Evolutionary conservation across 2,329 filamentous ascomycete species (phyloP), one percentile per base, ranked within the genome.

Genomic region (Waltergamsia citrina): DNA sequence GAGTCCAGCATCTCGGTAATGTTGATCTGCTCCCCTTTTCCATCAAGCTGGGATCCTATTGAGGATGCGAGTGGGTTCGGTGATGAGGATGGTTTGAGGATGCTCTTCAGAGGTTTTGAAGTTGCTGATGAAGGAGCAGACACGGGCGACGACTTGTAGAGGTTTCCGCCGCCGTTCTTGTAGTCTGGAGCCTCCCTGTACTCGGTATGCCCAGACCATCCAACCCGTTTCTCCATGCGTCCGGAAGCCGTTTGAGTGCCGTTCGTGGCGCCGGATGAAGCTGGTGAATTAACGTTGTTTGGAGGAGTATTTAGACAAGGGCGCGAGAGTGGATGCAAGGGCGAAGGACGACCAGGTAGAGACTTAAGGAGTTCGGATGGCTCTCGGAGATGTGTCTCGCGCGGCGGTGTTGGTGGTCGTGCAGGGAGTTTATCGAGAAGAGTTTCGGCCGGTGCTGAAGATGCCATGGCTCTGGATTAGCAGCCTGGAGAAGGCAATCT

Each of bases 1-100:
- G 85, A 93, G 46, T 94, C 84, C 43, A 96, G 62, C 80, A 95
- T 92, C 46, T 77, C 77, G 42, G 73, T 71, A 37, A 94, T 78
- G 25, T 73, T 79, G 29, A 70, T 64, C 54, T 45, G 51, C 37
- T 40, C 59, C 50, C 29, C 43, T 25, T 48, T 39, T 18, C 50
- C 50, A 46, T 57, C 46, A 60, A 67, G 43, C 62, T 67, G 38
- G 58, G 58, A 41, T 53, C 58, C 56, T 4, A 56, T 41, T 18
- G 53, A 50, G 8, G 57, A 54, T 46, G 61, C 57, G 41, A 67
- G 56, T 3, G 60, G 59, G 35, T 67, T 69, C 7, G 56, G 60
- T 51, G 55, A 67, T 35, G 67, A 57, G 3, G 69, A 72, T 16
- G 77, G 69, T 54, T 98, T 98, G 39, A 98, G 69, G 34, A 98